Percentiles rank a stretch among this genome's conserved stretches.
These are phyloP conservation scores for Vicia sativa DNA, from an alignment of 306 rosid genomes.

Conservation along the genomic window DNA sequence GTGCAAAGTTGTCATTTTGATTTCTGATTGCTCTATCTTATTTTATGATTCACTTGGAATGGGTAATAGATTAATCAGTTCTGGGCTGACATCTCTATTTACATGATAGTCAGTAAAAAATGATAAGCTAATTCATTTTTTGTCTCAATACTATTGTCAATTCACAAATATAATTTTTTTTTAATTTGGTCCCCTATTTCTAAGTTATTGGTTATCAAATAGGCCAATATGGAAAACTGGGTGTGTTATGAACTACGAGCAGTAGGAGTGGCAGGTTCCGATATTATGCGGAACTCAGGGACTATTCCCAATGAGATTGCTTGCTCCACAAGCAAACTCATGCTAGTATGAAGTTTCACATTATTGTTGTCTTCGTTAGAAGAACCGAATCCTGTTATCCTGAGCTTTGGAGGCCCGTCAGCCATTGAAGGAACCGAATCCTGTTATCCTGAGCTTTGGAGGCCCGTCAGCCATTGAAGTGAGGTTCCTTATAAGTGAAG, in stretches of 20 bases:
- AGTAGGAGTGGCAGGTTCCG: constrained; percentile 56
- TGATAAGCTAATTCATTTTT: not conserved
- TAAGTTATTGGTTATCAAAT: too few relatives aligned
- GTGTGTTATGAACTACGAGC: too few relatives aligned
- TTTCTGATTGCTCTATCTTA: not conserved
- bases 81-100: not conserved
- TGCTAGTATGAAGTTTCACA: constrained; percentile 47
- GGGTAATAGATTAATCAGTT: too few relatives aligned
- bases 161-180: too few relatives aligned
- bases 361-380: constrained; percentile 34
- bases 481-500: constrained; percentile 69
- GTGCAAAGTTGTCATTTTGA: constrained; percentile 18
- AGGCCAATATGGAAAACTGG: too few relatives aligned
- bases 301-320: constrained; percentile 59
- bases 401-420: too few relatives aligned
- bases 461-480: constrained; percentile 70
- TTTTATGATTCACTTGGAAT: not conserved
- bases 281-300: constrained; percentile 48
- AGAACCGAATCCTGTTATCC: constrained; percentile 46
- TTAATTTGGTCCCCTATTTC: too few relatives aligned
- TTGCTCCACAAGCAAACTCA: constrained; percentile 58
- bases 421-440: too few relatives aligned
- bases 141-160: too few relatives aligned
- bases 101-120: not conserved
- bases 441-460: constrained; percentile 60